Conservation (phyloP, 257 asterid species). For the Echites panduratus region DNA sequence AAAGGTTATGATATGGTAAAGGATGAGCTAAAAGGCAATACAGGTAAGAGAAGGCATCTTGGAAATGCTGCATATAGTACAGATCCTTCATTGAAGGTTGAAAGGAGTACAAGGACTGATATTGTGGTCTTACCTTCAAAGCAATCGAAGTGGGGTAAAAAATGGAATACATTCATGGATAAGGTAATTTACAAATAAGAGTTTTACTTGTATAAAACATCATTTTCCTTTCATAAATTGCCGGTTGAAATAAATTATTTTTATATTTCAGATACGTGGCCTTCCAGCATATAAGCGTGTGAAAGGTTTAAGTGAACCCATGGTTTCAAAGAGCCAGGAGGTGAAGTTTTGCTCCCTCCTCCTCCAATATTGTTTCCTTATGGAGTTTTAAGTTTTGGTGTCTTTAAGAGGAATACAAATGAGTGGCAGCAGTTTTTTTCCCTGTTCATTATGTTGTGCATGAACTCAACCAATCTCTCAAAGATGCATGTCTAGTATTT, state of each 20-base stretch:
- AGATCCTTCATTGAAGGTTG: conserved; percentile 44
- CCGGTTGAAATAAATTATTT: background rate
- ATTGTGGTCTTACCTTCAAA: conserved; percentile 64
- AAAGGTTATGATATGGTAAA: conserved; percentile 64
- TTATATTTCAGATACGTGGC: conserved; percentile 62
- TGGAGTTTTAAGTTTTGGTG: background rate
- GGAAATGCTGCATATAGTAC: conserved; percentile 48
- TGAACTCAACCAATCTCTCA: background rate
- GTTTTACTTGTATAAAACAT: background rate
- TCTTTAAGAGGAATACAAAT: background rate
- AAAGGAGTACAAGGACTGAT: conserved; percentile 74
- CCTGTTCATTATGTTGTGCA: background rate
- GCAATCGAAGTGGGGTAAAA: conserved; percentile 73
- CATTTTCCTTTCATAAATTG: background rate
- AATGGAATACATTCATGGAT: conserved; percentile 72
- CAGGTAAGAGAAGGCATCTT: conserved; percentile 72
- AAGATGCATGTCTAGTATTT: background rate
- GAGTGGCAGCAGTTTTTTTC: background rate
- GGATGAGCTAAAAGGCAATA: conserved; percentile 82
- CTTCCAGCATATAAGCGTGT: conserved; percentile 56
- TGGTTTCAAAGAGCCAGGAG: conserved; percentile 77
- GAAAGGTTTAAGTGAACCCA: conserved; percentile 79
- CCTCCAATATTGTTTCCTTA: background rate
- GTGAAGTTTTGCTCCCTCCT: conserved; percentile 25
- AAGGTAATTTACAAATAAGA: conserved; percentile 41